phyloP scores from a whole-genome alignment of 176 grass and related monocot species.

The Carex pumila region DNA sequence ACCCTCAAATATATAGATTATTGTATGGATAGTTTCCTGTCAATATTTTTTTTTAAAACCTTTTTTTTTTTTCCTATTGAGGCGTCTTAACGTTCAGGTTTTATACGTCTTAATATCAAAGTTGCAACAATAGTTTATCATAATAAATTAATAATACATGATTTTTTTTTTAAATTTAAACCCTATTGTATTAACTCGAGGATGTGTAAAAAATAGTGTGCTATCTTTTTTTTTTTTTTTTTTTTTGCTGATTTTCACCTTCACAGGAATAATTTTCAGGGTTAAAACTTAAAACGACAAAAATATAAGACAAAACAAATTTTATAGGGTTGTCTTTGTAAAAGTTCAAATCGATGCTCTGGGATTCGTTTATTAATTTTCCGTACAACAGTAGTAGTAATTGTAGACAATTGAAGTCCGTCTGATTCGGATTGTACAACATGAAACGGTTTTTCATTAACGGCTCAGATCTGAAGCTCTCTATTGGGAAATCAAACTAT shows the following conservation, averaged over 20 bases:
- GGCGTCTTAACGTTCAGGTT: background rate
- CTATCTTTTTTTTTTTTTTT: too few relatives aligned
- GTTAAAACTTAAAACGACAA: background rate
- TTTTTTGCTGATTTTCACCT: background rate
- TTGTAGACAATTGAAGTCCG: background rate
- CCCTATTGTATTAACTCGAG: background rate
- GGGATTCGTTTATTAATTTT: background rate
- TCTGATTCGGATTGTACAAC: background rate
- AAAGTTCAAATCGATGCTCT: background rate
- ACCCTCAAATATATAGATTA: background rate
- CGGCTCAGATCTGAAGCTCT: background rate
- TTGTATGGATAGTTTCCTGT: background rate
- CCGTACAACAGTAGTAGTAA: background rate
- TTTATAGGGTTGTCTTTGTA: background rate
- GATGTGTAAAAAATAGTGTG: background rate
- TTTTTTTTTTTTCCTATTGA: background rate
- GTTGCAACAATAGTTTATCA: background rate
- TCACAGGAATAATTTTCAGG: background rate
- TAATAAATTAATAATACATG: too few relatives aligned
- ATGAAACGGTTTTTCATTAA: background rate
- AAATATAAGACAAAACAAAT: background rate
- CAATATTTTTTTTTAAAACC: background rate
- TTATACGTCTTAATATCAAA: background rate
- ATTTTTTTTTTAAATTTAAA: background rate
- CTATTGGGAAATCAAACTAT: background rate